Evolutionary conservation across 192 early-diverging fungal genomes (phyloP), one percentile per base, ranked within the genome.

Genomic region (Dispira simplex): DNA sequence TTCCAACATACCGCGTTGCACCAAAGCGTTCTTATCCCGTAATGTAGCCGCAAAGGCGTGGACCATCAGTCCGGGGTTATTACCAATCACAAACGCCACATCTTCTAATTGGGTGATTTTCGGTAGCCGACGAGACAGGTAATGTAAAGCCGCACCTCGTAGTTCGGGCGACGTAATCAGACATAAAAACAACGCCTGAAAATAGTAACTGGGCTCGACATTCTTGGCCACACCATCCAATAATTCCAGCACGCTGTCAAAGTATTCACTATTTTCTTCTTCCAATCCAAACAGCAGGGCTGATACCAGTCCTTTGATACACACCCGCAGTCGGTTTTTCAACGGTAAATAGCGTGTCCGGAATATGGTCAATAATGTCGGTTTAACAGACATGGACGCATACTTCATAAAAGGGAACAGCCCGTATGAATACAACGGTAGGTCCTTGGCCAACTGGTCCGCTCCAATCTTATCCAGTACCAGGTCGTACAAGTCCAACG

Each of bases 331-430:
- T 23, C 76, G 68, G 20, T 71, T 46, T 3, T 86, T 83, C 20
- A 97, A 70, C 8, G 89, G 89, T 21, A 93, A 68, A 67, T 89
- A 88, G 68, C 77, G 79, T 56, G 81, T 78, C 67, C 86, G 84
- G 62, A 91, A 86, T 18, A 97, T 71, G 21, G 75, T 70, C 23
- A 97, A 71, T 56, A 97, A 67, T 74, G 83, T 78, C n/a, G 90
- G 90, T 73, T 94, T 94, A 45, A 90, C 83, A 32, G 77, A 77
- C 60, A 87, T 83, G 9, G 89, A 79, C 11, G 91, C 86, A 67
- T 90, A 80, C 70, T 90, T 85, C 62, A 93, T 74, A 67, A 95
- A 94, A 26, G 93, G 93, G 58, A 95, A 92, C 27, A 97, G 73
- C 0, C 95, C 95, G 62, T 81, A 84, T 5, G 91, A 88, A 76